Percentiles rank a stretch among this genome's conserved stretches.
phyloP scores from a whole-genome alignment of 2,329 filamentous ascomycete genomes.

The Huntiella decipiens region DNA sequence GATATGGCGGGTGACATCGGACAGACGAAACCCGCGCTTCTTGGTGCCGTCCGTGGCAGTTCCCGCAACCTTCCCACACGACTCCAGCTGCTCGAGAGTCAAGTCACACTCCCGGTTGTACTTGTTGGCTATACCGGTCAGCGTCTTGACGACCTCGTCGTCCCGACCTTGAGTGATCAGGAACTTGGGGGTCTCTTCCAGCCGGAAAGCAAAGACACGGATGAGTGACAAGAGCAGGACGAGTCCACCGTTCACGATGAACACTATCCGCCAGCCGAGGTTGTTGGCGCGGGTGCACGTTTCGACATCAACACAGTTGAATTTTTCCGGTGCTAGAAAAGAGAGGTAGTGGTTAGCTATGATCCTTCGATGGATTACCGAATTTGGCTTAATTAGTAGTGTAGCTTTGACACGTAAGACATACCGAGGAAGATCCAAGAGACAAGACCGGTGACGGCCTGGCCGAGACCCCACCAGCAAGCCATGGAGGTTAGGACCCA shows the following conservation, averaged over 20 bases:
- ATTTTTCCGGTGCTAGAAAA: constrained; percentile 19
- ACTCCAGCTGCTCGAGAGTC: constrained; percentile 21
- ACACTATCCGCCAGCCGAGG: constrained; percentile 32
- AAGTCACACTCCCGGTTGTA: constrained; percentile 20
- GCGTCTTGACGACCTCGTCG: constrained; percentile 27
- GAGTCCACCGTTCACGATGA: constrained; percentile 25
- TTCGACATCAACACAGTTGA: constrained; percentile 20
- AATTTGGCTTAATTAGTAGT: not conserved
- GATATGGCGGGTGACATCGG: constrained; percentile 31
- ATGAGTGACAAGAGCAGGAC: constrained; percentile 25
- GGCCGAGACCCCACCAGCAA: constrained; percentile 32
- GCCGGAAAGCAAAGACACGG: constrained; percentile 27
- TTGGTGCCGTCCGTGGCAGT: constrained; percentile 18
- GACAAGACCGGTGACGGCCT: constrained; percentile 27
- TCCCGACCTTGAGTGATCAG: constrained; percentile 26
- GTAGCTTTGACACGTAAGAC: not conserved
- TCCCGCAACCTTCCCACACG: constrained; percentile 24
- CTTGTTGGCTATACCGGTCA: constrained; percentile 26
- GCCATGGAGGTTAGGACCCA: constrained; percentile 29
- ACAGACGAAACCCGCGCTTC: constrained; percentile 14
- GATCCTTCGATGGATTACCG: not conserved
- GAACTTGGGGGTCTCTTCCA: constrained; percentile 28
- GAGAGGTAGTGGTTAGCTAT: not conserved
- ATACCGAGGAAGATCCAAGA: constrained; percentile 27
- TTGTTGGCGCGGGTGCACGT: constrained; percentile 24